A percentile compares a stretch with the other conserved stretches of the same genome.
Conservation (phyloP, 23 red algal genomes). For the Gracilaria caudata region DNA sequence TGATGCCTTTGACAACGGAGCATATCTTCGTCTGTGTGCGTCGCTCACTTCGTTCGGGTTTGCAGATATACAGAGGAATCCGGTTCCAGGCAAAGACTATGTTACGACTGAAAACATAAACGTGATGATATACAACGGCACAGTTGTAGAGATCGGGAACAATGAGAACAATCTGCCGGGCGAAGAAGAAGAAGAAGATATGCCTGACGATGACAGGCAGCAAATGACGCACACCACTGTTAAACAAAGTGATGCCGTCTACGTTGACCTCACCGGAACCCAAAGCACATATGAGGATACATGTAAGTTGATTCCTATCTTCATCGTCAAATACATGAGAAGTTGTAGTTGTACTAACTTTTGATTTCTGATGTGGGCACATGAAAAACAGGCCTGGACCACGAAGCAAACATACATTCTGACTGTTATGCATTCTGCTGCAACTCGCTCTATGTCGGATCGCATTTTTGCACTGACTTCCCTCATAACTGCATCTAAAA, state of each 20-base stretch:
- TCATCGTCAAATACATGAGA: neutral
- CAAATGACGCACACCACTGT: neutral
- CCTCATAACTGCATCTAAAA: slow-evolving; percentile 2
- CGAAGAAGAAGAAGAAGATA: neutral
- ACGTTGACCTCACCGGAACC: neutral
- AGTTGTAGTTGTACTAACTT: slow-evolving; percentile 3
- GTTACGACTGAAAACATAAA: neutral
- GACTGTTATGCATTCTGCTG: slow-evolving; percentile 27
- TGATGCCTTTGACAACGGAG: neutral
- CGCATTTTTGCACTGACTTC: slow-evolving; percentile 1
- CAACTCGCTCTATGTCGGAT: slow-evolving; percentile 14
- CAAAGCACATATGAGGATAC: neutral
- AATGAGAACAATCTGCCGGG: neutral
- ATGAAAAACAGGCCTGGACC: neutral
- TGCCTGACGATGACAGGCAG: neutral
- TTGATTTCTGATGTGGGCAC: neutral
- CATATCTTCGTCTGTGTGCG: neutral
- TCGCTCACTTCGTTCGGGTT: neutral
- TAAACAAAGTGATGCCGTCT: neutral
- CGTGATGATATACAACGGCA: neutral
- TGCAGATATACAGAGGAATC: neutral
- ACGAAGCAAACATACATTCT: neutral
- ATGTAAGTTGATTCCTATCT: neutral
- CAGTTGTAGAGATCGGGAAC: neutral
- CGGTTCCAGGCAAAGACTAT: slow-evolving; percentile 4